Base-by-base conservation (phyloP, 305 asterid species). In the Solanum hybrid region DNA sequence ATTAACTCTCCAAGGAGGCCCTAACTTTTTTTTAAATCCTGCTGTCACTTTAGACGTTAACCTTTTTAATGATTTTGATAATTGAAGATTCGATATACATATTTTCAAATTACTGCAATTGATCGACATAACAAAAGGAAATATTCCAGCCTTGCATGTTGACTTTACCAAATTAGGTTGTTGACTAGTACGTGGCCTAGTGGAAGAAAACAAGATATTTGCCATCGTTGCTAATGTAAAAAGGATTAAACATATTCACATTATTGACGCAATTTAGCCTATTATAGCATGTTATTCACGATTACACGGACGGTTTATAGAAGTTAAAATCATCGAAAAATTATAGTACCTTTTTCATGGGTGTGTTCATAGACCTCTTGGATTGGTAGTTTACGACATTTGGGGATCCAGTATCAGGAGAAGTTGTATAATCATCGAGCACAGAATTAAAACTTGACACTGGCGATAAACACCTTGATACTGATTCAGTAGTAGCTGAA, bases 371-470 rank as follows among this genome's bases (percentile, higher is more conserved):
- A 10, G 42, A 84, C 13, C 22, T 84, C 5, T 10, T 7, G 12
- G 32, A 51, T 19, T 5, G 42, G 11, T 84, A 51, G 31, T 4
- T 19, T 19, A 51, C 4, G 10, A 12, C 31, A 51, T 19, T 84
- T 51, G 42, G 87, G 4, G 87, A 84, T 84, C 75, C 75, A 17
- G 19, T 51, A 45, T 82, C 29, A 5, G 87, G 86, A 35, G 91
- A 90, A 42, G 27, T 34, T 0, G 14, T 31, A n/a, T 60, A 87
- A 42, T 90, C 80, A 45, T 26, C 89, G 8, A 66, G 89, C 8
- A 92, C 90, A 6, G 91, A 90, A 66, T 64, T 42, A 86, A 93
- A 91, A 82, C 96, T 95, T 1, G 95, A 92, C 0, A 29, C 88
- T 1, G 89, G 10, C 27, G 92, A 90, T 34, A 89, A 40, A 85